Base-by-base conservation (phyloP, 345 rosid species). In the Gossypioides kirkii region DNA sequence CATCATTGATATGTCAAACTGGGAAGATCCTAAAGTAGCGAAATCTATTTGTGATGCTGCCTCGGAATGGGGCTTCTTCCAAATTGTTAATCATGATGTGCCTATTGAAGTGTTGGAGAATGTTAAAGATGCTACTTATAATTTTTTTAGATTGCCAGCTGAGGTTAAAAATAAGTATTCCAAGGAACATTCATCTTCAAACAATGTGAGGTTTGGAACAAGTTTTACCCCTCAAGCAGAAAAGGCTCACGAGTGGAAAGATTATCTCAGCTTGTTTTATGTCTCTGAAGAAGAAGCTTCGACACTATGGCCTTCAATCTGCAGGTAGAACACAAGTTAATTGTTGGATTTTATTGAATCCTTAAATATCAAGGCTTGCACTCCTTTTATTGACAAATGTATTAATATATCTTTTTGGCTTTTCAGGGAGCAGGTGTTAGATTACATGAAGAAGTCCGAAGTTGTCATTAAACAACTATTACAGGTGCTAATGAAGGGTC, bases 401-500 rank as follows among this genome's bases (percentile, higher is more conserved):
- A 54, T 20, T 54, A 18, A 54, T 54, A 2, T 0, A 20, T 12
- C 23, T 54, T 53, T 20, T 54, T 1, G 16, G 2, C 0, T 23
- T 23, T 59, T 0, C 2, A 38, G 47, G 65, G 41, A 65, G 8
- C 25, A 50, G 5, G 77, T 74, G 56, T 3, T 74, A 10, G 77
- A 49, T 3, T 74, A 73, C 45, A 76, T 82, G 76, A 70, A 66
- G 47, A 53, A 50, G 7, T 70, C 79, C 0, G 76, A 73, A 45
- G 18, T 14, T 32, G 76, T 81, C 10, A 70, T 73, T 22, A 73
- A 47, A 10, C 66, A 53, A 65, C 14, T 78, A 3, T 11, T 78
- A 7, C 36, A 32, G 36, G 36, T 32, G 36, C 36, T 32, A 32
- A 32, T 32, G 36, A 4, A 32, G 36, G 36, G 36, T 32, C 36